phyloP scores from a whole-genome alignment of 1,284 basidiomycete species.

The Austroboletus rostrupii region DNA sequence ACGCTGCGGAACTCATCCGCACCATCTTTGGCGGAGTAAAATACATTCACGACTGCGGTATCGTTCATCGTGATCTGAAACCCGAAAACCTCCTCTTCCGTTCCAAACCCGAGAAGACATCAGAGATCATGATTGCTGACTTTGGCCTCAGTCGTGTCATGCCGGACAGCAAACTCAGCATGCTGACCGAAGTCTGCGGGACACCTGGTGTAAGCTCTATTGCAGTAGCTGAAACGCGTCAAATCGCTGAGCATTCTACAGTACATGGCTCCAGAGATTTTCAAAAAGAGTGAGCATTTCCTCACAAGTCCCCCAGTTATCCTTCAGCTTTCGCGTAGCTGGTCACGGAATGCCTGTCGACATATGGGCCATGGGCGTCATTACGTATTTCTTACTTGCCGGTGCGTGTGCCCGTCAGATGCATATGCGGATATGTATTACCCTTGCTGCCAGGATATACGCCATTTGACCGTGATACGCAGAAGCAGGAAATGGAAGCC shows the following conservation, averaged over 20 bases:
- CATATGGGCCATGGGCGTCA: constrained; percentile 96
- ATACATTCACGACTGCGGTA: constrained; percentile 89
- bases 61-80: constrained; percentile 97
- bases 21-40: constrained; percentile 86
- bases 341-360: constrained; percentile 97
- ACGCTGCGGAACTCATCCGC: constrained; percentile 86
- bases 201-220: constrained; percentile 65
- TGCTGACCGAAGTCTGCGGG: constrained; percentile 93
- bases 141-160: constrained; percentile 91
- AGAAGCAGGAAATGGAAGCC: constrained; percentile 88
- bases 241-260: constrained; percentile 26
- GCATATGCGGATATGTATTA: constrained; percentile 3
- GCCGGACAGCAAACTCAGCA: constrained; percentile 85
- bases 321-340: constrained; percentile 38
- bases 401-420: constrained; percentile 27
- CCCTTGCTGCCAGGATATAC: constrained; percentile 61
- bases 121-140: constrained; percentile 96
- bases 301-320: not conserved
- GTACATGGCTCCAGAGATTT: constrained; percentile 99
- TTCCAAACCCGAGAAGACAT: constrained; percentile 78
- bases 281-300: constrained; percentile 74
- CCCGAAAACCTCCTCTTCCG: constrained; percentile 97
- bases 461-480: constrained; percentile 88
- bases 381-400: constrained; percentile 92
- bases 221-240: not conserved